Base-by-base conservation (phyloP, 495 filamentous ascomycete species). In the Cudoniella acicularis region DNA sequence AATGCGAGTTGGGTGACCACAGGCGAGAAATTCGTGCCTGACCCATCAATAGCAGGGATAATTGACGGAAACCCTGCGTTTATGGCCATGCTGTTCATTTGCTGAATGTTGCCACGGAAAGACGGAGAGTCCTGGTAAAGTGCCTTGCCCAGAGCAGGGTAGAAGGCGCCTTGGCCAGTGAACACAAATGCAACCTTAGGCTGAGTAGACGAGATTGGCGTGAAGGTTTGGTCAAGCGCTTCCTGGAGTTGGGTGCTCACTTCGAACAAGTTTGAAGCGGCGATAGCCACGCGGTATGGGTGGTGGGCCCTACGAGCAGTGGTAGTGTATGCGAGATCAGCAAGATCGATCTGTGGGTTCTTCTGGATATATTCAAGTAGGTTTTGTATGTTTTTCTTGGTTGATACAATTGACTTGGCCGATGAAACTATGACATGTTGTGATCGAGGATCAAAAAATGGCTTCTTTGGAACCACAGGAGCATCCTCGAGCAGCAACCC, bases 291-390 rank as follows among this genome's bases (percentile, higher is more conserved):
- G 30, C 90, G 83, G 75, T 85, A 86, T 49, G 83, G 81, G 65
- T 92, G 86, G 62, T 93, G 90, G 16, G 86, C 81, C 17, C 85
- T 84, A 57, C 90, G 81, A 36, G 91, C 90, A 8, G 90, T 92
- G 1, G 86, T 88, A 3, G 88, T 88, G 69, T 94, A 95, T 2
- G 91, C 84, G 3, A 93, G 71, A 52, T 81, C 71, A 0, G 75
- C 68, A 2, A 90, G 68, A 0, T 76, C 72, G 2, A 77, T 75
- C 0, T 79, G 72, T 36, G 77, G 73, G 43, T 82, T 42, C 6
- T 6, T 11, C 21, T 56, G 22, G 0, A 49, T 4, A 23, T 47
- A 40, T 13, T 49, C 59, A 22, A 81, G 69, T 1, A 84, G 73
- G 6, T 68, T 68, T 54, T 77, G 71, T 0, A 74, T 70, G 54